phyloP scores from a whole-genome alignment of 345 rosid genomes.

The Eucalyptus erythrocorys region DNA sequence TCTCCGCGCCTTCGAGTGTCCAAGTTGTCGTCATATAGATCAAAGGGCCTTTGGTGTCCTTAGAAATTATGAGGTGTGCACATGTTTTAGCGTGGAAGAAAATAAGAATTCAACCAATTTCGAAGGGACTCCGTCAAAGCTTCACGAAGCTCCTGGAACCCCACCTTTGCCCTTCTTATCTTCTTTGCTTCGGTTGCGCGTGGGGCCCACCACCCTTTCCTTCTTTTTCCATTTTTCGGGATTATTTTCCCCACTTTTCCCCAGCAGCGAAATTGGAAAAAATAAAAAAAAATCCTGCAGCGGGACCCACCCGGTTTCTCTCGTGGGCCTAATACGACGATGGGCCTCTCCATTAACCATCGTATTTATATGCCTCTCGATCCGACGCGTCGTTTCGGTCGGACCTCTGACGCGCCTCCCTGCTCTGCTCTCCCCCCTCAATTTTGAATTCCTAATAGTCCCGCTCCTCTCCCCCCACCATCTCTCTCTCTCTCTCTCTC shows the following conservation, averaged over 20 bases:
- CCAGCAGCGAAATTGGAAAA: neutral
- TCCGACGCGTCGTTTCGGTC: neutral
- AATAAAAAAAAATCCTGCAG: neutral
- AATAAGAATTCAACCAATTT: neutral
- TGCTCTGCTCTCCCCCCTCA: neutral
- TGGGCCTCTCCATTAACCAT: neutral
- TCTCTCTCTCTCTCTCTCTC: neutral
- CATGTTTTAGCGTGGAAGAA: neutral
- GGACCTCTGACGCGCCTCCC: neutral
- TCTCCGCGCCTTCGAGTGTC: fast-evolving
- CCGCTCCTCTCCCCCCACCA: neutral
- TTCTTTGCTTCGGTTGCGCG: neutral
- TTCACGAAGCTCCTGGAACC: neutral
- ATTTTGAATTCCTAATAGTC: neutral
- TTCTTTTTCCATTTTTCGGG: fast-evolving
- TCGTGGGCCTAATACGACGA: neutral
- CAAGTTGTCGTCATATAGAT: no score
- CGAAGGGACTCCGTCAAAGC: neutral
- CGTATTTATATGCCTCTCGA: neutral
- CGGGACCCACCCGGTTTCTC: neutral
- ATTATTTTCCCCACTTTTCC: neutral
- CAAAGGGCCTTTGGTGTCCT: no score
- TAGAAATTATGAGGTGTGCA: neutral
- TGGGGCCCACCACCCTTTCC: neutral
- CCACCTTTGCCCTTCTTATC: neutral